Evolutionary conservation across 495 filamentous ascomycete species (phyloP).

Genomic region (Xylaria curta): DNA sequence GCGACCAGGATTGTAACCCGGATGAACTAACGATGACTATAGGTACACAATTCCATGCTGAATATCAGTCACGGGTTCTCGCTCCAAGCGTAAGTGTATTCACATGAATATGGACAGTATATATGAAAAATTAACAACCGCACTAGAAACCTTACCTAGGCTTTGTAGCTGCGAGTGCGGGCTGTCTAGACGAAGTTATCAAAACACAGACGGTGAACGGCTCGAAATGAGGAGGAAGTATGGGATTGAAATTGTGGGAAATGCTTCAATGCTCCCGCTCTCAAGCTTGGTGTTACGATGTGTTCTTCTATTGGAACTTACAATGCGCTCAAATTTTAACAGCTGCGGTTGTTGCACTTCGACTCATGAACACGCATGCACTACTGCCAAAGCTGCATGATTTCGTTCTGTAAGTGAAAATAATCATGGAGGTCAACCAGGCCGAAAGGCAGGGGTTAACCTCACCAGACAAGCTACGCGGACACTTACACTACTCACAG

Average conservation of each 20-base stretch:
- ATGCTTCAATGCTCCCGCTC: not conserved
- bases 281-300: not conserved
- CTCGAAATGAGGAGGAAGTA: constrained; percentile 19
- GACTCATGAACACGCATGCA: constrained; percentile 6
- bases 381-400: constrained; percentile 11
- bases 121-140: not conserved
- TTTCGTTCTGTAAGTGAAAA: constrained; percentile 11
- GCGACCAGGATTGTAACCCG: constrained; percentile 27
- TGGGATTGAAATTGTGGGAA: not conserved
- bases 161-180: constrained; percentile 79
- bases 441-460: not conserved
- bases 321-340: not conserved
- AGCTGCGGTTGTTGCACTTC: not conserved
- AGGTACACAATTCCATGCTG: constrained; percentile 83
- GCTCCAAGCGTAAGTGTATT: constrained; percentile 15
- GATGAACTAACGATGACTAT: constrained; percentile 21
- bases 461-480: not conserved
- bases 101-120: not conserved
- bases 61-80: constrained; percentile 72
- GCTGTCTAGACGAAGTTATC: constrained; percentile 59
- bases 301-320: not conserved
- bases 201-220: constrained; percentile 23
- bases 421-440: not conserved
- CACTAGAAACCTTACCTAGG: constrained; percentile 68
- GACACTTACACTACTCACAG: constrained; percentile 8